These are phyloP conservation scores for Oryza australiensis DNA, from an alignment of 176 grass and related monocot species.

Conservation along the genomic window DNA sequence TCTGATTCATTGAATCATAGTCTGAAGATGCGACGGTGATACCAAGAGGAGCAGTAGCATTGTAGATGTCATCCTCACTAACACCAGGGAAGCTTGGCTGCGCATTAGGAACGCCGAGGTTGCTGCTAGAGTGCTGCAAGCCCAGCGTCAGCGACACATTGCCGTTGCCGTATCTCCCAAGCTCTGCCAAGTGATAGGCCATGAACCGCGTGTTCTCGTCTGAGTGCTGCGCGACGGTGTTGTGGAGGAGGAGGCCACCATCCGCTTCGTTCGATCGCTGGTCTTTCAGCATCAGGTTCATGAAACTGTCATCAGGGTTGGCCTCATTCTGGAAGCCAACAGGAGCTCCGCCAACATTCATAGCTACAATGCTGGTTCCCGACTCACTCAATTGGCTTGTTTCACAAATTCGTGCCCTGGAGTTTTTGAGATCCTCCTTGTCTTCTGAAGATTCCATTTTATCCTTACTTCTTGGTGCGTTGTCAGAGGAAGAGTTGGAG, in stretches of 20 bases:
- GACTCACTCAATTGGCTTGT: constrained; percentile 58
- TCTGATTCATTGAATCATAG: constrained; percentile 56
- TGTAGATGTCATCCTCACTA: constrained; percentile 65
- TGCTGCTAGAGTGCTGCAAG: constrained; percentile 63
- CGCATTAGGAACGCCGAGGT: constrained; percentile 50
- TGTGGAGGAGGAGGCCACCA: constrained; percentile 54
- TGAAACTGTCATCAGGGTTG: constrained; percentile 71
- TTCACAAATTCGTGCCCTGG: constrained; percentile 43
- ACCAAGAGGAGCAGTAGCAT: constrained; percentile 50
- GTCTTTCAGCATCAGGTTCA: constrained; percentile 90
- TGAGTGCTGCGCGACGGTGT: constrained; percentile 33
- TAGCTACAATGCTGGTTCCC: constrained; percentile 39
- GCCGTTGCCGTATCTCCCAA: constrained; percentile 64
- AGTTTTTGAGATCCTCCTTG: constrained; percentile 59
- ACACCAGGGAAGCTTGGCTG: constrained; percentile 60
- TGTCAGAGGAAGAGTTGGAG: constrained; percentile 96
- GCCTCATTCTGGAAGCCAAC: constrained; percentile 61
- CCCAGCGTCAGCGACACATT: constrained; percentile 85
- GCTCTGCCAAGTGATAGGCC: constrained; percentile 67
- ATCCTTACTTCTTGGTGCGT: constrained; percentile 53
- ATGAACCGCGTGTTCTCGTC: constrained; percentile 56
- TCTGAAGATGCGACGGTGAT: constrained; percentile 39
- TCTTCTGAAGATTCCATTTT: constrained; percentile 72
- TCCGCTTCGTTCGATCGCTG: constrained; percentile 47
- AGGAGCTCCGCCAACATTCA: constrained; percentile 35